Conservation (phyloP, 2,329 filamentous ascomycete genomes). For the Botrytis galanthina region DNA sequence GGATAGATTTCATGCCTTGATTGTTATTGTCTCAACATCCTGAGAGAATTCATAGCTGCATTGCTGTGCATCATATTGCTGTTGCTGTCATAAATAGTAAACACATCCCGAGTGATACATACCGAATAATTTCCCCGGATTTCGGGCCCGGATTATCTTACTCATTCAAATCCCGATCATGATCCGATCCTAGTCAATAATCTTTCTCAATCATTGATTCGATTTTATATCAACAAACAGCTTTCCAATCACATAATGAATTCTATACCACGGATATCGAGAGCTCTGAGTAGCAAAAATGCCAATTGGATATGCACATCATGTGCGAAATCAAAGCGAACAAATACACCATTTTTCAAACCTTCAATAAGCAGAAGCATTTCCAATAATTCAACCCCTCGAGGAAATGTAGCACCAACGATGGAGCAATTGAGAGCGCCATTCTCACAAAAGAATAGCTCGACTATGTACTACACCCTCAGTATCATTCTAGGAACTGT, state of each 20-base stretch:
- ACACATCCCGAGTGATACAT: background rate
- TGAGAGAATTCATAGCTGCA: background rate
- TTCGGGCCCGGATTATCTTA: constrained; percentile 15
- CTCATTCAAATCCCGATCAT: background rate
- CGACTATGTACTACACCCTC: constrained; percentile 70
- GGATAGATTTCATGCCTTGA: background rate
- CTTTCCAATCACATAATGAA: constrained; percentile 17
- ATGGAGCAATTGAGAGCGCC: constrained; percentile 65
- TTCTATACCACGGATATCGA: constrained; percentile 28
- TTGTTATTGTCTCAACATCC: background rate
- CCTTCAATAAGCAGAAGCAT: constrained; percentile 28
- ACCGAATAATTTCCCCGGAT: background rate
- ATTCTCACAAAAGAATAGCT: constrained; percentile 66
- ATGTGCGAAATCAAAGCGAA: constrained; percentile 27
- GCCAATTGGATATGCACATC: constrained; percentile 36
- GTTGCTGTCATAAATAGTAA: background rate
- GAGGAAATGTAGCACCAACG: constrained; percentile 44
- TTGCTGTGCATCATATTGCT: background rate
- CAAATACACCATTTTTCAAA: constrained; percentile 30
- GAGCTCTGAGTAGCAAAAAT: constrained; percentile 30
- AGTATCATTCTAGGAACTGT: constrained; percentile 78
- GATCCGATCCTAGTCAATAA: background rate
- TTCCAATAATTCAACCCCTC: constrained; percentile 33
- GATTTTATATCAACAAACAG: background rate
- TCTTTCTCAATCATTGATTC: background rate